Evolutionary conservation across 306 rosid genomes (phyloP).

Genomic region (Lathyrus sativus): DNA sequence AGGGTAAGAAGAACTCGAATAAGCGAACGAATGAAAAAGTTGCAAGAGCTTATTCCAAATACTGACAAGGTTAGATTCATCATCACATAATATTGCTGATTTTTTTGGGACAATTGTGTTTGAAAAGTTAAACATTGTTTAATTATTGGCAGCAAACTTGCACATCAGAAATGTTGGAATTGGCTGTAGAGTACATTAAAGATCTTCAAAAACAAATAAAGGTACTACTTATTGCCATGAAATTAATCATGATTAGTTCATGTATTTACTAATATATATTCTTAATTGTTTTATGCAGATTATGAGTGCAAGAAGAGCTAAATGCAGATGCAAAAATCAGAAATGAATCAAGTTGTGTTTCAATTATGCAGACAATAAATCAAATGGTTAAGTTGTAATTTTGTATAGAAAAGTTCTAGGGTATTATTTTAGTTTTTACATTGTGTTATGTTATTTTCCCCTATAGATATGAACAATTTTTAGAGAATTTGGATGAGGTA

Average conservation of each 20-base stretch:
- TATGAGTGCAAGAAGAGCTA: conserved; percentile 62
- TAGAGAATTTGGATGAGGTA: conserved; percentile 16
- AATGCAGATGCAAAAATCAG: conserved; percentile 73
- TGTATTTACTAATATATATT: conserved; percentile 6
- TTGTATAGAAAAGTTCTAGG: conserved; percentile 44
- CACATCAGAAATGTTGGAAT: conserved; percentile 95
- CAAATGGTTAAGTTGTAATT: conserved; percentile 40
- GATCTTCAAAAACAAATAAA: conserved; percentile 88
- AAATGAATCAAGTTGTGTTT: conserved; percentile 47
- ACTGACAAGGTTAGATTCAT: conserved; percentile 76
- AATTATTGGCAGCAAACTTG: conserved; percentile 75
- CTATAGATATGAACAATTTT: neutral
- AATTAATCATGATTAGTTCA: conserved; percentile 5
- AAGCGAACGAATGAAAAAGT: conserved; percentile 87
- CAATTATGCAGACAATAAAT: conserved; percentile 37
- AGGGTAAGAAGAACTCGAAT: conserved; percentile 95
- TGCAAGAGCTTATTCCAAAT: conserved; percentile 94
- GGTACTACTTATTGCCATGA: conserved; percentile 48
- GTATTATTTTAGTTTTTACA: conserved; percentile 25
- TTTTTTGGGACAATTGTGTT: neutral
- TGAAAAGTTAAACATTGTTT: conserved; percentile 16
- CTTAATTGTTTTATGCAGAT: conserved; percentile 49
- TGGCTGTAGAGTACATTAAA: conserved; percentile 86
- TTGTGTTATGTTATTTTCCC: neutral
- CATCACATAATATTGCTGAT: neutral